Percentiles rank a stretch among this genome's conserved stretches.
phyloP scores from a whole-genome alignment of 352 stramenopile genomes.

The Pythium sp. region DNA sequence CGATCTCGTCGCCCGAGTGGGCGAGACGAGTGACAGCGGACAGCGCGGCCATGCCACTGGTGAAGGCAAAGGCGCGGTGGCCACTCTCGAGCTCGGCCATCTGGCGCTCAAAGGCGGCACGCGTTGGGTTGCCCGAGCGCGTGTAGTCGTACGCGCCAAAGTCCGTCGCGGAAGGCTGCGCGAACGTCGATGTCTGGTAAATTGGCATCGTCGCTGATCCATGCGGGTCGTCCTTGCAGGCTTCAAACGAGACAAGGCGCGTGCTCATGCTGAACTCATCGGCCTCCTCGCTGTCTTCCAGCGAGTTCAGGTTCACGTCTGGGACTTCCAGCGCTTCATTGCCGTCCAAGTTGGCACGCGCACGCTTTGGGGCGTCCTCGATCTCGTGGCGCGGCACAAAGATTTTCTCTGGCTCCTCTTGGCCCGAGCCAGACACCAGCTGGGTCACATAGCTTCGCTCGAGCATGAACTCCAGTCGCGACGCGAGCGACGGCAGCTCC shows the following conservation, averaged over 20 bases:
- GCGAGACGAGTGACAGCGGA: constrained; percentile 90
- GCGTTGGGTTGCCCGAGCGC: constrained; percentile 92
- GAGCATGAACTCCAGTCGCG: constrained; percentile 74
- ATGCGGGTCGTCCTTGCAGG: constrained; percentile 87
- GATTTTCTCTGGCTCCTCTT: constrained; percentile 67
- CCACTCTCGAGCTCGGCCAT: constrained; percentile 83
- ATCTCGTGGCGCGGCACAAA: constrained; percentile 73
- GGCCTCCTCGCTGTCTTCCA: constrained; percentile 30
- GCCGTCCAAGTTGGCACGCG: constrained; percentile 69
- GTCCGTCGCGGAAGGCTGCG: constrained; percentile 82
- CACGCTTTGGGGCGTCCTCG: constrained; percentile 40
- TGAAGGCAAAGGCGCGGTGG: constrained; percentile 87
- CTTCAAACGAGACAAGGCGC: constrained; percentile 73
- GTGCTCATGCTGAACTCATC: constrained; percentile 72
- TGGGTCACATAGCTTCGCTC: constrained; percentile 85
- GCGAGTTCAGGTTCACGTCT: constrained; percentile 31
- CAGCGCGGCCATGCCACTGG: constrained; percentile 95
- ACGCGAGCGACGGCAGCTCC: constrained; percentile 38
- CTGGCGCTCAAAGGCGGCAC: constrained; percentile 89
- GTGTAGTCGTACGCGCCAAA: constrained; percentile 95
- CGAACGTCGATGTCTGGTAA: constrained; percentile 91
- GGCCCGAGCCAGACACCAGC: constrained; percentile 64
- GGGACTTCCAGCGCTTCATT: constrained; percentile 57
- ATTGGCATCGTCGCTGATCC: constrained; percentile 90
- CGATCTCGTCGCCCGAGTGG: constrained; percentile 88